phyloP scores from a whole-genome alignment of 1,139 yeast genomes.

The Debaryomyces fabryi region DNA sequence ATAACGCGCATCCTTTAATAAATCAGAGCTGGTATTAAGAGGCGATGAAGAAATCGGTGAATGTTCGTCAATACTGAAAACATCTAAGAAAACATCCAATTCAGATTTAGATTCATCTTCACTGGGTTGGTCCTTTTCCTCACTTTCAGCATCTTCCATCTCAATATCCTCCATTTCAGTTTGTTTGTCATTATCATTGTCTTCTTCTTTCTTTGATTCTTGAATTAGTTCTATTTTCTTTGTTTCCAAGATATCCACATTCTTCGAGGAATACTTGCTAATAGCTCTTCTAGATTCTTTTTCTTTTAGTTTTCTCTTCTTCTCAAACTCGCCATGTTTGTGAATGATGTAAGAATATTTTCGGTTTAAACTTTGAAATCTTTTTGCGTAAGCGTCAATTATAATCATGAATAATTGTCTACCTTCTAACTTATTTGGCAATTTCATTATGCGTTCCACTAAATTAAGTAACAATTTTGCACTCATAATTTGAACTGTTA shows the following conservation, averaged over 20 bases:
- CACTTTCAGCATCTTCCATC: constrained; percentile 15
- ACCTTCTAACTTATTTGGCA: constrained; percentile 83
- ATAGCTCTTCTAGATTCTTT: constrained; percentile 46
- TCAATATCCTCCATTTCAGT: constrained; percentile 12
- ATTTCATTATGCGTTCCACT: constrained; percentile 83
- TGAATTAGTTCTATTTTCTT: constrained; percentile 5
- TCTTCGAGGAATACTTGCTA: constrained; percentile 41
- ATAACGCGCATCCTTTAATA: constrained; percentile 84
- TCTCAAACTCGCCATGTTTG: constrained; percentile 59
- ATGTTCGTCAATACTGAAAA: constrained; percentile 42
- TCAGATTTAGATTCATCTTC: constrained; percentile 20
- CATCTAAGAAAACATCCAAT: constrained; percentile 32
- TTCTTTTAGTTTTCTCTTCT: constrained; percentile 44
- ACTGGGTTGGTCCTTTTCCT: constrained; percentile 12
- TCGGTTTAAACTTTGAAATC: constrained; percentile 75
- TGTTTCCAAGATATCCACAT: constrained; percentile 15
- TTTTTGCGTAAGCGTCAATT: constrained; percentile 83
- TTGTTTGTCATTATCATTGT: constrained; percentile 2
- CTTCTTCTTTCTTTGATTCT: neutral
- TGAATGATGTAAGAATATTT: constrained; percentile 69
- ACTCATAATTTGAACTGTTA: constrained; percentile 96
- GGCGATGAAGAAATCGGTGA: constrained; percentile 44
- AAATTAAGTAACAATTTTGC: constrained; percentile 86
- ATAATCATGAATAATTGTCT: constrained; percentile 81
- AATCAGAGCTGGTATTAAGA: constrained; percentile 51